Evolutionary conservation across 495 filamentous ascomycete species (phyloP).

Genomic region (Penicillium canariense): DNA sequence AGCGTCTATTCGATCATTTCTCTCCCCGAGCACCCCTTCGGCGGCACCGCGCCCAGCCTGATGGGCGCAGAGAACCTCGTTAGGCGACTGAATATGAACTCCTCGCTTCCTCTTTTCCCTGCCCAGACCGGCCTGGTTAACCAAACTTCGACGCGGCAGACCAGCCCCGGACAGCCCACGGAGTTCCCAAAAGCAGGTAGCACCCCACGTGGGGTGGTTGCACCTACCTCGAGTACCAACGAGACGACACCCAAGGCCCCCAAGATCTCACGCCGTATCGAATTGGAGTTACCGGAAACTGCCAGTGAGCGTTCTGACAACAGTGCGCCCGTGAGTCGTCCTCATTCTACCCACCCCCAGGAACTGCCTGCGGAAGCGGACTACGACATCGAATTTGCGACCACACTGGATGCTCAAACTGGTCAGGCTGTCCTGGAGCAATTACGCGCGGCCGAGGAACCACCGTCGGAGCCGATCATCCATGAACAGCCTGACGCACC

Average conservation of each 20-base stretch:
- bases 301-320: slow-evolving; percentile 43
- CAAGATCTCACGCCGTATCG: slow-evolving; percentile 34
- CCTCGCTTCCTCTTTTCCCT: slow-evolving; percentile 38
- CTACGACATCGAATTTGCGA: slow-evolving; percentile 37
- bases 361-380: neutral
- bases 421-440: slow-evolving; percentile 36
- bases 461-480: slow-evolving; percentile 24
- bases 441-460: slow-evolving; percentile 16
- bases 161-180: slow-evolving; percentile 28
- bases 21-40: slow-evolving; percentile 39
- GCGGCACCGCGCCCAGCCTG: slow-evolving; percentile 54
- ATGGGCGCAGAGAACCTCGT: slow-evolving; percentile 67
- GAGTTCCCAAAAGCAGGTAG: slow-evolving; percentile 20
- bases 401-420: slow-evolving; percentile 44
- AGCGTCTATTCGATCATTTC: slow-evolving; percentile 42
- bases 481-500: slow-evolving; percentile 15
- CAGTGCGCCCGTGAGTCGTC: slow-evolving; percentile 16
- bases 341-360: neutral
- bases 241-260: slow-evolving; percentile 36
- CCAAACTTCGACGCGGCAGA: slow-evolving; percentile 35
- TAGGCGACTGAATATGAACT: slow-evolving; percentile 65
- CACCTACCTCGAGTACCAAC: slow-evolving; percentile 13
- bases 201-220: slow-evolving; percentile 5
- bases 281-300: slow-evolving; percentile 42
- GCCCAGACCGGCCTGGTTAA: slow-evolving; percentile 32